Evolutionary conservation across 2,329 filamentous ascomycete genomes (phyloP), one percentile per base, ranked within the genome.

Genomic region (Graphilbum sp.): DNA sequence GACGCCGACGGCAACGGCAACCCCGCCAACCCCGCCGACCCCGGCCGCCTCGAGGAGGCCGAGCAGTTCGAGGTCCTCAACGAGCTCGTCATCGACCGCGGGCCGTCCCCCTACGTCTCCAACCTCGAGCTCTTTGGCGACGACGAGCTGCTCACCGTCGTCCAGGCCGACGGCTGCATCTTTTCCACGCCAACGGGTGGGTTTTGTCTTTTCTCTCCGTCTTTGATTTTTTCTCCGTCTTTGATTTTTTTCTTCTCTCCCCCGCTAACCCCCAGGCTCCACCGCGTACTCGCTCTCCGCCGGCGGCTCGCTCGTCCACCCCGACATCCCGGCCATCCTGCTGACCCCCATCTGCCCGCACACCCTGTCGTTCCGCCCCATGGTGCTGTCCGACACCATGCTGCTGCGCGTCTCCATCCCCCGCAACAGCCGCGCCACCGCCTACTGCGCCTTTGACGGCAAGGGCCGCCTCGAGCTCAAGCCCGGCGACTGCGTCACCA

Each of bases 51-150:
- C 47, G 79, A 90, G 49, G 87, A 95, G 57, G 84, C 80, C 33
- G 88, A 96, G 61, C 87, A 94, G 51, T 96, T 95, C 46, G 90
- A 98, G 61, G 88, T 98, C 17, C 75, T 98, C 46, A 98, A 98
- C 59, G 90, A 98, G 62, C 76, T 98, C 37, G 88, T 98, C 57
- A 96, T 98, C 50, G 90, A 98, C 61, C 83, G 90, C 43, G 90
- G 90, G 45, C 90, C 90, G 51, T 93, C 84, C 15, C 87, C 88
- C 17, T 98, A 96, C 54, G 88, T 98, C 42, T 96, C 88, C 32
- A 93, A 94, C 59, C 69, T 98, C 30, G 90, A 98, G 61, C 68
- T 98, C 11, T 96, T 93, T 55, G 90, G 87, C 45, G 90, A 98
- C 54, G 82, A 93, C 52, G 85, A 93, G 57, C 77, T 95, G 32